phyloP scores from a whole-genome alignment of 352 stramenopile species.

The Phytophthora sansomeana region DNA sequence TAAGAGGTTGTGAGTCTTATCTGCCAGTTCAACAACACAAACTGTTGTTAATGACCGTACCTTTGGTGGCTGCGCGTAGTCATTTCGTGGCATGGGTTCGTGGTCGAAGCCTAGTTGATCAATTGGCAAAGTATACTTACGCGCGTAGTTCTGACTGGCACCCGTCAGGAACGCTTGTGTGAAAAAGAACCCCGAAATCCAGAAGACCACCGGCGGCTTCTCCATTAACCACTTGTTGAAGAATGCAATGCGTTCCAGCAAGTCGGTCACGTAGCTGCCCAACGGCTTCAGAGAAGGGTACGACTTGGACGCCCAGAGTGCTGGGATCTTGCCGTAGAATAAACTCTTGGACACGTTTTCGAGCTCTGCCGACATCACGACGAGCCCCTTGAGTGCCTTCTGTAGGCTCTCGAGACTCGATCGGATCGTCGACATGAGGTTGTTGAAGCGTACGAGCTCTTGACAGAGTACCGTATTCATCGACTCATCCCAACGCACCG shows the following conservation, averaged over 20 bases:
- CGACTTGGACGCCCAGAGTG: conserved; percentile 89
- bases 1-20: conserved; percentile 13
- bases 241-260: conserved; percentile 92
- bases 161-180: conserved; percentile 96
- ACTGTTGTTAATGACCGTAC: conserved; percentile 28
- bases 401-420: conserved; percentile 85
- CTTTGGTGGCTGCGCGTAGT: conserved; percentile 78
- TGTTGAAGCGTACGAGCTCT: conserved; percentile 95
- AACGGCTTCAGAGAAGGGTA: conserved; percentile 96
- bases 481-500: conserved; percentile 92
- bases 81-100: conserved; percentile 78
- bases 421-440: conserved; percentile 90
- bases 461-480: conserved; percentile 96
- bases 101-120: conserved; percentile 86
- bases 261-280: conserved; percentile 90
- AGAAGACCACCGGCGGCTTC: conserved; percentile 91
- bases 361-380: conserved; percentile 94
- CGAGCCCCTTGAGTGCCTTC: conserved; percentile 92
- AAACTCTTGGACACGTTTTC: conserved; percentile 94
- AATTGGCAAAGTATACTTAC: conserved; percentile 93
- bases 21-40: not conserved
- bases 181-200: conserved; percentile 97
- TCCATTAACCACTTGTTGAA: conserved; percentile 92
- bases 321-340: conserved; percentile 93
- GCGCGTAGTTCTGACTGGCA: conserved; percentile 94